These are phyloP conservation scores for Gloeophyllum trabeum DNA, from an alignment of 768 basidiomycete genomes.

Conservation along the genomic window DNA sequence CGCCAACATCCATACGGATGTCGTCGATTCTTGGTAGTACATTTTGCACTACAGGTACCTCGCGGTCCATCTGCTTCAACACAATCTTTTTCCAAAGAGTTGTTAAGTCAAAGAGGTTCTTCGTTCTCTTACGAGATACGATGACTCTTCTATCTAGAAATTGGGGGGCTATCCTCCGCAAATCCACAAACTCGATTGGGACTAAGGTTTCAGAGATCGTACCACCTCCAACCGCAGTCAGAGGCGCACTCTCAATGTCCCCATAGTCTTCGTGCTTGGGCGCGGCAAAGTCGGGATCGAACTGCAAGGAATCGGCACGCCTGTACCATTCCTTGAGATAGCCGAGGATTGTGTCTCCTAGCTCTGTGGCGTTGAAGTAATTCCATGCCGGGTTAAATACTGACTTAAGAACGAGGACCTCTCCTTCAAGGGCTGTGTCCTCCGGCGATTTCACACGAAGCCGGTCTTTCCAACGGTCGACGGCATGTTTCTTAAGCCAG, in stretches of 20 bases:
- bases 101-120: slow-evolving; percentile 13
- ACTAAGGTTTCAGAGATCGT: background rate
- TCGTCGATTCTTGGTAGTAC: no score
- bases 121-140: slow-evolving; percentile 13
- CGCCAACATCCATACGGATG: no score
- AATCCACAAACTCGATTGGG: background rate
- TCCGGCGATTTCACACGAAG: slow-evolving; percentile 6
- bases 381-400: slow-evolving; percentile 21
- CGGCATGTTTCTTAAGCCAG: slow-evolving; percentile 15
- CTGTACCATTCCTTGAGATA: slow-evolving; percentile 16
- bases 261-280: background rate
- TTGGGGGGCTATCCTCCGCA: slow-evolving; percentile 8
- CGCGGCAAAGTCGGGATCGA: background rate
- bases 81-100: slow-evolving; percentile 14
- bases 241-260: background rate
- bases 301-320: background rate
- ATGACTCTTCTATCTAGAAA: no score
- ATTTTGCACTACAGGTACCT: no score
- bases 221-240: background rate
- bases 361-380: slow-evolving; percentile 19
- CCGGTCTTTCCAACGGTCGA: slow-evolving; percentile 18
- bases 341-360: slow-evolving; percentile 16
- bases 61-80: no score
- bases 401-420: slow-evolving; percentile 20
- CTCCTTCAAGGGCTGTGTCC: slow-evolving; percentile 1